These are phyloP conservation scores for Picea abies DNA, from an alignment of 83 land plant species.

Conservation along the genomic window DNA sequence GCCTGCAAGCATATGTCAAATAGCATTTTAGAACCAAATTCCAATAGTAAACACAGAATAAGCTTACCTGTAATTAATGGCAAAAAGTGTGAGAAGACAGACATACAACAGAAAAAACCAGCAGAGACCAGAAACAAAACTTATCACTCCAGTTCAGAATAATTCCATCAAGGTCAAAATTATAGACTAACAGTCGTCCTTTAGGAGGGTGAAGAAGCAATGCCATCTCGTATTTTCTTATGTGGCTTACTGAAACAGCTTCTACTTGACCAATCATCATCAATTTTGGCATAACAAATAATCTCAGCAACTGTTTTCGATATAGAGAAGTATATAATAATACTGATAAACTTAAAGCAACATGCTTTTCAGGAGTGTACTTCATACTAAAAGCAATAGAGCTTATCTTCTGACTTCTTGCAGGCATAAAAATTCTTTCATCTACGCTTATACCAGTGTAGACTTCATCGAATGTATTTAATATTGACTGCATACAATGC, in stretches of 20 bases:
- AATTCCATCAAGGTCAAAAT: background rate
- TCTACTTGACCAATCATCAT: background rate
- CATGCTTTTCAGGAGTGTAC: too few species aligned
- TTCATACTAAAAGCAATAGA: too few species aligned
- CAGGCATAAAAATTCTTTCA: too few species aligned
- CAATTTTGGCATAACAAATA: background rate
- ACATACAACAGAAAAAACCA: background rate
- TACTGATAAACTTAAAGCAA: too few species aligned
- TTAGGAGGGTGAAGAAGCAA: background rate
- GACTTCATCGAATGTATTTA: too few species aligned
- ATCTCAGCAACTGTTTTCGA: too few species aligned
- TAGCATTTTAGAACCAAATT: background rate
- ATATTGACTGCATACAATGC: too few species aligned
- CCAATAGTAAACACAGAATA: background rate
- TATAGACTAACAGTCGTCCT: background rate
- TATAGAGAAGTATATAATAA: too few species aligned
- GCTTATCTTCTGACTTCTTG: too few species aligned
- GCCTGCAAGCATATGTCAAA: constrained; percentile 51
- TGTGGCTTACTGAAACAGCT: background rate
- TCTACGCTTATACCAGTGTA: too few species aligned
- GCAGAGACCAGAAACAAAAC: background rate
- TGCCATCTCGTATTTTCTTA: background rate
- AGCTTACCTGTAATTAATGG: background rate
- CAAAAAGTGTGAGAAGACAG: background rate
- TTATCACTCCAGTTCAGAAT: background rate